Base-by-base conservation (phyloP, 768 basidiomycete genomes). In the Leccinellum luteum region DNA sequence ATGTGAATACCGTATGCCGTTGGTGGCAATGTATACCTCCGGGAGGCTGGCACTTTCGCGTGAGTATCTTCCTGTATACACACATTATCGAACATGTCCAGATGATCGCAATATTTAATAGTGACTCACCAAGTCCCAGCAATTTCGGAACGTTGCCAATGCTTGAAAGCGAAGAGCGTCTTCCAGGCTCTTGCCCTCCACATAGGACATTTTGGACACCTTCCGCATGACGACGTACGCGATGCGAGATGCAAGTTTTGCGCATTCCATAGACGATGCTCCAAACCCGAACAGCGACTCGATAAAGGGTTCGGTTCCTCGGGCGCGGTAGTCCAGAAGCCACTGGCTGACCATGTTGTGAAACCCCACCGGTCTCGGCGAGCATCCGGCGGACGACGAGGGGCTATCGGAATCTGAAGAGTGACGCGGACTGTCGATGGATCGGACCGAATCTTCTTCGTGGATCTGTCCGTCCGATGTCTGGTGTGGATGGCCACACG, bases 1-100 rank as follows among this genome's bases (percentile, higher is more conserved):
- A 72, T 64, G 38, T 74, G 70, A 23, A 73, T 55, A 6, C 66
- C 64, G 23, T 57, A 50, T 15, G 66, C 57, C 0, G 55, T 63
- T 38, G 62, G 51, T 32, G 62, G 48, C 32, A 41, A 38, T n/a
- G 54, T 48, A 15, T 52, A n/a, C 10, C 8, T 3, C 6, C 23
- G 38, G 14, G 56, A 52, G 10, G 61, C 44, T 12, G 58, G 17
- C 28, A 31, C 53, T 3, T 27, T 48, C 19, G 9, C 43, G 56
- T 59, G 60, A 32, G 57, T 31, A n/a, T 63, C 64, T 30, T 59
- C 44, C 70, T 72, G 34, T 23, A 48, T 31, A 14, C 21, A 21
- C 5, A 2, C 2, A 15, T 47, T n/a, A 19, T 64, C 41, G 7
- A 48, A 17, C 8, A 19, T 28, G 15, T 54, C 19, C 4, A 8